These are phyloP conservation scores for Ligustrum vulgare DNA, from an alignment of 257 asterid species.

Conservation along the genomic window DNA sequence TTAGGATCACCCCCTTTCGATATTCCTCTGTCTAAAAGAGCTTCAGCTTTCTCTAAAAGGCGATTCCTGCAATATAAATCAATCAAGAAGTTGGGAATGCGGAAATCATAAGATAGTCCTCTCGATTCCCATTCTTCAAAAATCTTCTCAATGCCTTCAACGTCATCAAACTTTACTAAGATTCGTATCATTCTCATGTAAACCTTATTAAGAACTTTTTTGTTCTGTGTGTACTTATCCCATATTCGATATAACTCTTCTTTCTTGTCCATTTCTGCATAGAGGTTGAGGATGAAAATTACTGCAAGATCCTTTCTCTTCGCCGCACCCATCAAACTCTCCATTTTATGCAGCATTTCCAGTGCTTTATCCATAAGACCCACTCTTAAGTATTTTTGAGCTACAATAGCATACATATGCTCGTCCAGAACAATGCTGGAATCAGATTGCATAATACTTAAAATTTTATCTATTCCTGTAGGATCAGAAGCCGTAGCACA, in stretches of 20 bases:
- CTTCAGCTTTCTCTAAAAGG: conserved; percentile 54
- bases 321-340: conserved; percentile 24
- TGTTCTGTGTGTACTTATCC: conserved; percentile 40
- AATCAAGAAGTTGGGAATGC: conserved; percentile 59
- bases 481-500: conserved; percentile 53
- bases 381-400: conserved; percentile 47
- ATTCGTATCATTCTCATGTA: conserved; percentile 58
- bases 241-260: conserved; percentile 48
- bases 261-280: conserved; percentile 57
- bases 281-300: conserved; percentile 40
- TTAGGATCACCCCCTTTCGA: conserved; percentile 49
- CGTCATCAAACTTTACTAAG: conserved; percentile 46
- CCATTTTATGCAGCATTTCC: conserved; percentile 41
- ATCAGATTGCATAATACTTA: conserved; percentile 46
- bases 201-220: conserved; percentile 42
- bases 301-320: conserved; percentile 22
- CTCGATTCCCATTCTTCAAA: conserved; percentile 62
- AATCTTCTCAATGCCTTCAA: conserved; percentile 50
- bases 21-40: conserved; percentile 35
- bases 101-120: conserved; percentile 48
- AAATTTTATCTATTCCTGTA: conserved; percentile 52
- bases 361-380: conserved; percentile 50
- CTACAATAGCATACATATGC: conserved; percentile 35
- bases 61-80: conserved; percentile 55
- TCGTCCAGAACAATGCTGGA: background rate